These are phyloP conservation scores for Brettanomyces custersianus DNA, from an alignment of 805 yeast species.

Conservation along the genomic window DNA sequence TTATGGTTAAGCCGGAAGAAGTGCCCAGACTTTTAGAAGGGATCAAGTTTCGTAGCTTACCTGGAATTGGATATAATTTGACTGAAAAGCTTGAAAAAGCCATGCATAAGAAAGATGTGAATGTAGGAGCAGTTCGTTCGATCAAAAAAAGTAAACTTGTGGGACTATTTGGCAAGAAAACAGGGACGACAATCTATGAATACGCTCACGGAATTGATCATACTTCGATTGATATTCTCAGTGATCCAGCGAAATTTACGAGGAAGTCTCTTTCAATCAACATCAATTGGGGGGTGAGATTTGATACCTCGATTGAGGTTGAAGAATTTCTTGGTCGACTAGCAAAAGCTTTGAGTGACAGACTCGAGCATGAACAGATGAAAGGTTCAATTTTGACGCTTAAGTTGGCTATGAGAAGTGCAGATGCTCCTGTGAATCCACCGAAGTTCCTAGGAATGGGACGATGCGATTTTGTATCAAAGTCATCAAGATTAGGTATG, in stretches of 20 bases:
- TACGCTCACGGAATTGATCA: conserved; percentile 63
- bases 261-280: conserved; percentile 81
- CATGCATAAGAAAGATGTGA: conserved; percentile 13
- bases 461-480: conserved; percentile 53
- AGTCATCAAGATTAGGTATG: conserved; percentile 49
- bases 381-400: conserved; percentile 53
- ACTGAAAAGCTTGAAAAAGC: conserved; percentile 34
- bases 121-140: conserved; percentile 31
- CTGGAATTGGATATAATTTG: conserved; percentile 55
- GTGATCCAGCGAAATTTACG: conserved; percentile 39
- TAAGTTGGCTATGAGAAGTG: conserved; percentile 55
- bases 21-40: conserved; percentile 27
- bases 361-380: conserved; percentile 40
- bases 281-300: conserved; percentile 84
- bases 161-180: conserved; percentile 54
- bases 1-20: conserved; percentile 23
- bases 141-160: conserved; percentile 30
- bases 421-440: conserved; percentile 64
- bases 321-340: conserved; percentile 53
- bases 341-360: conserved; percentile 46
- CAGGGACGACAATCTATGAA: conserved; percentile 54
- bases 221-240: conserved; percentile 45
- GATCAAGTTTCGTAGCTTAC: conserved; percentile 35
- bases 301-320: conserved; percentile 49
- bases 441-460: conserved; percentile 85